Evolutionary conservation across 139 green algal genomes (phyloP), one percentile per base, ranked within the genome.

Genomic region (Picochlorum sp.): DNA sequence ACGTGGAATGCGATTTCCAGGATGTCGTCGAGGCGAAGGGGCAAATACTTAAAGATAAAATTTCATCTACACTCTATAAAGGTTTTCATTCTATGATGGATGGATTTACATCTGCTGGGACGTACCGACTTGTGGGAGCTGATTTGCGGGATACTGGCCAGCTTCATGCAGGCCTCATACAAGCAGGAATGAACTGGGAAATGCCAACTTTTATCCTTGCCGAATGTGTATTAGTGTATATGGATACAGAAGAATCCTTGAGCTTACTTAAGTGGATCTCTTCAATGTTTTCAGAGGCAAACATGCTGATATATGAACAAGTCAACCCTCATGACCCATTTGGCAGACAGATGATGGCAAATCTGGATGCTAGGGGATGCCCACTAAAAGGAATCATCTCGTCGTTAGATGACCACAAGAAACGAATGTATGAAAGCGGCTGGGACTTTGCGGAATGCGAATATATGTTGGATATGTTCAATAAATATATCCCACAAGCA

Each of bases 161-260:
- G 7, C 30, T 94, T 28, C 25, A 61, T 1, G 39, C 28, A 12
- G 70, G 71, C 0, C 57, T 92, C 41, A 18, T 45, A 22, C 43
- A 20, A 4, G 79, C 74, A 2, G 73, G 75, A 10, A 67, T 89
- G 22, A 61, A 91, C 22, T 43, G 44, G 1, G 35, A 24, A 4
- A 20, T 51, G 6, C 88, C 88, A 22, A 93, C 84, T 1, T 62
- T 80, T n/a, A 64, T 94, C 5, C 57, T 96, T 24, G 72, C 72
- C 3, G 88, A 96, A 71, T 96, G 88, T 51, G 84, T 94, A 55
- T 72, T 96, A 20, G 85, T 92, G 3, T 96, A 96, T 78, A 68
- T 96, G 75, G 70, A 87, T 47, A 74, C 83, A 0, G 33, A 50
- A 7, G 57, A 87, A 30, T 81, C 65, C 52, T 28, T 41, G 0